Evolutionary conservation across 2,329 filamentous ascomycete genomes (phyloP), one percentile per base, ranked within the genome.

Genomic region (Botrytis porri): DNA sequence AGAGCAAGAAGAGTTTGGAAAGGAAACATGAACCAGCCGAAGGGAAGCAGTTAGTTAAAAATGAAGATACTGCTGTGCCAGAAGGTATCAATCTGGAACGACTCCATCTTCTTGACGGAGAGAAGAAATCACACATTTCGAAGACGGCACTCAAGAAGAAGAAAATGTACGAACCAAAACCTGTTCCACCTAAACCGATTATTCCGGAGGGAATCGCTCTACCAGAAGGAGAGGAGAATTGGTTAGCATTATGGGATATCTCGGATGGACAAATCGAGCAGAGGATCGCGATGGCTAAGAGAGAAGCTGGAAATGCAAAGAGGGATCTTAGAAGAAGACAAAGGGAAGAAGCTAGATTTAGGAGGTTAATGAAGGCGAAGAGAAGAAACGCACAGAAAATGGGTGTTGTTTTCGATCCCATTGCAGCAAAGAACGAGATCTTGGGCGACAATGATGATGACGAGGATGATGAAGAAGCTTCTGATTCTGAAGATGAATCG

Each of bases 161-260:
- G 54, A 35, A 61, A 9, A 70, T 45, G 59, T 71, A 64, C 54
- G 66, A 64, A n/a, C 72, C 74, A 20, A 72, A 72, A 51, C 65
- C 69, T 20, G 48, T 75, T 25, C 77, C 76, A 16, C 75, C 78
- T 22, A 78, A 73, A 60, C 78, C 80, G n/a, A 72, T 76, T 35
- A 75, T 81, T 61, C 80, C 80, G 14, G 75, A 79, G 29, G 75
- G 76, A 35, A 75, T 79, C 54, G 71, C 39, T 10, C 64, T 80
- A 20, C 78, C 79, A 9, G 78, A 79, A 25, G 79, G 75, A 29
- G 80, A 82, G 73, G 76, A 80, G 66, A 76, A 82, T 74, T 79
- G 78, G 65, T 74, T 81, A 69, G 75, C 74, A 3, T 69, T 81
- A 45, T 82, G 80, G 79, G 80, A 82, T 75, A 75, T 81, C n/a